These are phyloP conservation scores for Aspergillus incahuasiensis DNA, from an alignment of 495 filamentous ascomycete species.

Conservation along the genomic window DNA sequence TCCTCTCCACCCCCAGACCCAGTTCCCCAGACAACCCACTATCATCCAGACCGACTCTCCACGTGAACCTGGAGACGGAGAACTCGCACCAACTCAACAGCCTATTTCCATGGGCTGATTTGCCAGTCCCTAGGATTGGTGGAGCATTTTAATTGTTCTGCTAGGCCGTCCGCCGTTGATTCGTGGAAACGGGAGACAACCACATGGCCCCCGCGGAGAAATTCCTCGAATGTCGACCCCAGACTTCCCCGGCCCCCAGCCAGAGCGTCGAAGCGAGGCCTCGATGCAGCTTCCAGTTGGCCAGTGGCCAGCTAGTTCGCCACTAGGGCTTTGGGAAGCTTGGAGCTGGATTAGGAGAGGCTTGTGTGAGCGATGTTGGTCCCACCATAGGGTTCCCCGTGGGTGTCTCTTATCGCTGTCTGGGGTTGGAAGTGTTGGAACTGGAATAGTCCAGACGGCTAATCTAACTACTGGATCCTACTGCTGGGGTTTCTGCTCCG, in stretches of 20 bases:
- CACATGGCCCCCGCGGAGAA: constrained; percentile 23
- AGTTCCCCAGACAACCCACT: background rate
- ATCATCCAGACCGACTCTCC: background rate
- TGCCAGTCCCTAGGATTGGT: constrained; percentile 27
- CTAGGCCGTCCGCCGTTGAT: constrained; percentile 19
- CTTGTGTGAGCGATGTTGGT: constrained; percentile 20
- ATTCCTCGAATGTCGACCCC: constrained; percentile 36
- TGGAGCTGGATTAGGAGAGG: constrained; percentile 6
- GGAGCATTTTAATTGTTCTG: constrained; percentile 26
- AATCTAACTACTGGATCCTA: constrained; percentile 15
- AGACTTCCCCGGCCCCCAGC: constrained; percentile 20
- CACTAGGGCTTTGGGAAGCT: constrained; percentile 26
- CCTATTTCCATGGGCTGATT: background rate
- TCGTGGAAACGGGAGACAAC: constrained; percentile 30
- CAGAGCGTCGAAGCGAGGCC: background rate
- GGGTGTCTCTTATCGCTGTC: constrained; percentile 12
- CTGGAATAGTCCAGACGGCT: constrained; percentile 6
- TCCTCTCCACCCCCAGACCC: background rate
- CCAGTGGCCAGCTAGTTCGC: constrained; percentile 22
- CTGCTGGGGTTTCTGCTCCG: constrained; percentile 5
- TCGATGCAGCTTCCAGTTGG: constrained; percentile 6
- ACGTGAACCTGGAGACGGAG: background rate
- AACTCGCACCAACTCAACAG: background rate
- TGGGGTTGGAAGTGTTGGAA: constrained; percentile 7
- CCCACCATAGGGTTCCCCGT: constrained; percentile 13